Percentiles rank a stretch among this genome's conserved stretches.
Evolutionary conservation across 495 filamentous ascomycete genomes (phyloP).

Genomic region (Tuber microsphaerosporum): DNA sequence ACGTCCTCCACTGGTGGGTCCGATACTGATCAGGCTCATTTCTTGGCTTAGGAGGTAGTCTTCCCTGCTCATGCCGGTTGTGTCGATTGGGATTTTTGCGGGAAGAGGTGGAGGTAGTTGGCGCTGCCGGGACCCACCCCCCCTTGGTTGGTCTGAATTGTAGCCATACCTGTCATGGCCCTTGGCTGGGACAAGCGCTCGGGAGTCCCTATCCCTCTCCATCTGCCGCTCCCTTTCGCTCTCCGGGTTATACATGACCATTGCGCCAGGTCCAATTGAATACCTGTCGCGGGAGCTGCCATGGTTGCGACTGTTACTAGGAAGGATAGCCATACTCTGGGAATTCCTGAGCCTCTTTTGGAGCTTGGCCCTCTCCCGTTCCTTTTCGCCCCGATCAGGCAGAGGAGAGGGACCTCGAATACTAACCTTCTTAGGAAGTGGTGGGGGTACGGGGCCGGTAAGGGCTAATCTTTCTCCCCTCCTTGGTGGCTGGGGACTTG

Average conservation of each 20-base stretch:
- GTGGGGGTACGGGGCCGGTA: constrained; percentile 24
- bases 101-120: constrained; percentile 26
- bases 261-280: constrained; percentile 33
- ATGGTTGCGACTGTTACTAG: constrained; percentile 22
- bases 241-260: constrained; percentile 40
- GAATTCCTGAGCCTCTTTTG: constrained; percentile 35
- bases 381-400: constrained; percentile 17
- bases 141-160: constrained; percentile 21
- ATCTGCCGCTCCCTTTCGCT: constrained; percentile 33
- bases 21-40: constrained; percentile 41
- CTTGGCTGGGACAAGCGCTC: constrained; percentile 33
- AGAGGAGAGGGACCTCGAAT: constrained; percentile 3
- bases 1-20: constrained; percentile 23
- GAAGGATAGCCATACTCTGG: constrained; percentile 32
- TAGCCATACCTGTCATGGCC: constrained; percentile 35
- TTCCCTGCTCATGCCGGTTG: constrained; percentile 29
- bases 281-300: constrained; percentile 27
- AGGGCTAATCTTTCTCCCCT: constrained; percentile 34
- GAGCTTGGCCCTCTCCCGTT: constrained; percentile 13
- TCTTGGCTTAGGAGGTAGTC: constrained; percentile 39
- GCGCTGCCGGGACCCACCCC: constrained; percentile 6
- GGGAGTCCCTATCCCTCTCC: constrained; percentile 33
- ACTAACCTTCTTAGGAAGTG: constrained; percentile 21
- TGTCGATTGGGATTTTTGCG: constrained; percentile 35
- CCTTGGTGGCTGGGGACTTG: constrained; percentile 34